Base-by-base conservation (phyloP, 208 protist genomes). In the Angomonas desouzai region DNA sequence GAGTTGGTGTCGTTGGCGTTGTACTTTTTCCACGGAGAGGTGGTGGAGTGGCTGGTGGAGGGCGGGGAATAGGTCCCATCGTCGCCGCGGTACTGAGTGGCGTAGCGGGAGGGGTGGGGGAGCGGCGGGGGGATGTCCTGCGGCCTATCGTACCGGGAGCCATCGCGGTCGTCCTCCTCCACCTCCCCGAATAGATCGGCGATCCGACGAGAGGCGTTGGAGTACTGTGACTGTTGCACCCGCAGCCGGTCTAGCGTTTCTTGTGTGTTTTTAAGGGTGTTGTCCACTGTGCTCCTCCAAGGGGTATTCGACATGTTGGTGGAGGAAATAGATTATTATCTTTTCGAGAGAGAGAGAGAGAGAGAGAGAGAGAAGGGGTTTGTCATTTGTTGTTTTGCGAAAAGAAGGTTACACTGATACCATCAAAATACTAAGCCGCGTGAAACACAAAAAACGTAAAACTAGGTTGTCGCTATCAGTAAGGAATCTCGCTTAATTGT, bases 1-100 rank as follows among this genome's bases (percentile, higher is more conserved):
- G 55, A 60, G 55, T 60, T 60, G 55, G 29, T 16, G 25, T 60
- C 55, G 30, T 60, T 60, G 29, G 29, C 55, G n/a, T 60, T 60
- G 55, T 45, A 60, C 29, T 29, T 22, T 29, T 60, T 60, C 29
- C 33, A 45, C 1, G 55, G 55, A 4, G 55, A 51, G 9, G 45
- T 27, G 9, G 45, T 27, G 20, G 45, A 51, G 45, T 3, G 45
- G 20, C 20, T 23, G 20, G 36, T 18, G 9, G 36, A 40, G 36
- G 36, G 13, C 9, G 36, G 36, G 13, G 6, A 13, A 13, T 40
- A 40, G 9, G 36, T 13, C 9, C 13, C 36, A 40, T 40, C 36
- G 36, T 13, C 36, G 36, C 36, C 36, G 27, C 29, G 4, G 55
- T 33, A 33, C 13, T n/a, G 29, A 1, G 20, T 13, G 1, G 29